Evolutionary conservation across 2,329 filamentous ascomycete species (phyloP).

Genomic region (Beauveria brongniartii): DNA sequence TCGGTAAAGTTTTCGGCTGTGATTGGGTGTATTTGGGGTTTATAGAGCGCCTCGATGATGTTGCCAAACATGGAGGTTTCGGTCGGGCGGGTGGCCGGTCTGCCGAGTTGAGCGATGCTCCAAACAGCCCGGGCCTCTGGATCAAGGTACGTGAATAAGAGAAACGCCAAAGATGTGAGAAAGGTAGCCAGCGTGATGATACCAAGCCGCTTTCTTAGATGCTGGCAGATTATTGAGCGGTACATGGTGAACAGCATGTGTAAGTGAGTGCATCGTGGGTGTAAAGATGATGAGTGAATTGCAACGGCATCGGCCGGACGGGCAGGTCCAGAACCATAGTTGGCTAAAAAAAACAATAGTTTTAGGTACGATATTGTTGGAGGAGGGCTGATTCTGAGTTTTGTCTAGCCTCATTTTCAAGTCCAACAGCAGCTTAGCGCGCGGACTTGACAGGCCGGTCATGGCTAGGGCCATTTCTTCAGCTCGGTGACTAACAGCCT

Average conservation of each 20-base stretch:
- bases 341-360: too few species aligned
- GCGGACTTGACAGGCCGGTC: too few species aligned
- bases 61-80: not conserved
- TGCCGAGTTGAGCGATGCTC: not conserved
- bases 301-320: too few species aligned
- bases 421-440: too few species aligned
- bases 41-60: not conserved
- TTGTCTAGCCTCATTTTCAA: too few species aligned
- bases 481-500: too few species aligned
- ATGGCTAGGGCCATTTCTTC: too few species aligned
- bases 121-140: not conserved
- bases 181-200: not conserved
- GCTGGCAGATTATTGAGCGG: not conserved
- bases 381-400: too few species aligned
- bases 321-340: too few species aligned
- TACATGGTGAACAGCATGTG: not conserved
- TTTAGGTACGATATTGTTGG: too few species aligned
- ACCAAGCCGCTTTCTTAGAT: not conserved
- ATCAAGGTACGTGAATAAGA: not conserved
- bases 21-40: not conserved
- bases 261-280: not conserved
- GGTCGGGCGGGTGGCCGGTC: not conserved
- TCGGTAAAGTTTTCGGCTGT: not conserved
- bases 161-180: not conserved
- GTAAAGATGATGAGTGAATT: not conserved